Base-by-base conservation (phyloP, 2,329 filamentous ascomycete species). In the Phaeosphaeria sp. region DNA sequence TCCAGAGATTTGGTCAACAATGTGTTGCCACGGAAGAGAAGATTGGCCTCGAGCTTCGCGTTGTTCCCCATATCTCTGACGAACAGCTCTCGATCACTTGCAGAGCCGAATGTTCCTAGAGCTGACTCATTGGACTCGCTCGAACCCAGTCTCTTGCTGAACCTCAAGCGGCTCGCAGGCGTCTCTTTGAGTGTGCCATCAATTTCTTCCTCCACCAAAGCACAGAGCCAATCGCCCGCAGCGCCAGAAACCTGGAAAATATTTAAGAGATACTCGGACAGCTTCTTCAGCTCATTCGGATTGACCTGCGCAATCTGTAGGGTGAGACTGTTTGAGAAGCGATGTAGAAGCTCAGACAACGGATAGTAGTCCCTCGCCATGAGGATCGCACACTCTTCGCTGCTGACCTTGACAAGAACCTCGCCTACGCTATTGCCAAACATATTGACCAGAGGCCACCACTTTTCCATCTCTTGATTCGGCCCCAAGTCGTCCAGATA, bases 1-100 rank as follows among this genome's bases (percentile, higher is more conserved):
- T 99, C 95, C 45, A 99, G 84, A 1, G 93, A 90, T 75, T 97
- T 96, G 0, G 95, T 99, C 25, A 98, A 84, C 9, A 99, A 81
- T 0, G 95, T 96, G 71, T 99, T 99, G 59, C 95, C 95, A 33
- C 95, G 87, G 78, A 99, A 99, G 3, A 99, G 86, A 1, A 99
- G 83, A 67, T 98, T 99, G 5, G 94, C 95, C 75, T 99, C 95
- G 45, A 91, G 87, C 24, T 91, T 89, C 3, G 93, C 83, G 8
- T 90, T 90, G 74, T 90, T 92, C 70, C 89, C 87, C 84, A 93
- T 87, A 68, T 95, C 91, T 45, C 91, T 85, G 21, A 93, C 88
- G 24, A 91, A 83, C 48, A 88, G 81, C 72, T 92, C 89, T 40
- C 91, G 85, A 57, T 92, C 91, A 60, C 82, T 86, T 17, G 69